Conservation (phyloP, 345 rosid genomes). For the Psidium guajava region DNA sequence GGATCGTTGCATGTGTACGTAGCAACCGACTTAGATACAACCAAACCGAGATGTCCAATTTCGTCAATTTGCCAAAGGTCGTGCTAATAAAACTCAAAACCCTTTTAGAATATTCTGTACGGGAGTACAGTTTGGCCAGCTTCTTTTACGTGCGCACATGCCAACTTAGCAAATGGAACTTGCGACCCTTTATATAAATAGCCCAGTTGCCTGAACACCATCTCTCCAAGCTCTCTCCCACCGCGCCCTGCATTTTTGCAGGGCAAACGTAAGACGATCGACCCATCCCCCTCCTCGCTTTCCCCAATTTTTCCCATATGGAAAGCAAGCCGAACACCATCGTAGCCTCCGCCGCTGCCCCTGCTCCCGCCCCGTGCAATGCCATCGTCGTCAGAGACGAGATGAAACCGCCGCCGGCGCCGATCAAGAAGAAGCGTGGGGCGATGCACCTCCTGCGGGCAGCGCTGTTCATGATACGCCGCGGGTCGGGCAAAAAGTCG, state of each 20-base stretch:
- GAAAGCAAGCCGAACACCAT: not conserved
- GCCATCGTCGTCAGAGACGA: not conserved
- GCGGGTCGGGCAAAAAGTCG: slow-evolving; percentile 11
- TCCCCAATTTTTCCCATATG: not conserved
- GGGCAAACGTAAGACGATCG: not conserved
- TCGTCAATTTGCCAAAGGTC: not conserved
- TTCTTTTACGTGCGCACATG: not conserved
- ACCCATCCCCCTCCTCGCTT: not conserved
- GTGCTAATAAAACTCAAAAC: not conserved
- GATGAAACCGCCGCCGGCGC: not conserved
- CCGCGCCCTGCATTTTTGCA: not conserved
- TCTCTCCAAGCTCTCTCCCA: not conserved
- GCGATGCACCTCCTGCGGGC: slow-evolving; percentile 32
- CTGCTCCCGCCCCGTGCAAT: not conserved
- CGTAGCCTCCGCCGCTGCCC: not conserved
- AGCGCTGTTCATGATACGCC: slow-evolving; percentile 30
- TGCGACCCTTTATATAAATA: not conserved
- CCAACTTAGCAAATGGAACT: not conserved
- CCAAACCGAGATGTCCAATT: not conserved
- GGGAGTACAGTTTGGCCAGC: not conserved
- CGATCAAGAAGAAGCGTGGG: slow-evolving; percentile 21
- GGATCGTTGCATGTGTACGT: not conserved
- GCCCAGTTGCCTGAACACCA: not conserved
- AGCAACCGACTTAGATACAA: not conserved
- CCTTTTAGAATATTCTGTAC: not conserved